Conservation (phyloP, 257 asterid genomes). For the Leonotis leonurus region DNA sequence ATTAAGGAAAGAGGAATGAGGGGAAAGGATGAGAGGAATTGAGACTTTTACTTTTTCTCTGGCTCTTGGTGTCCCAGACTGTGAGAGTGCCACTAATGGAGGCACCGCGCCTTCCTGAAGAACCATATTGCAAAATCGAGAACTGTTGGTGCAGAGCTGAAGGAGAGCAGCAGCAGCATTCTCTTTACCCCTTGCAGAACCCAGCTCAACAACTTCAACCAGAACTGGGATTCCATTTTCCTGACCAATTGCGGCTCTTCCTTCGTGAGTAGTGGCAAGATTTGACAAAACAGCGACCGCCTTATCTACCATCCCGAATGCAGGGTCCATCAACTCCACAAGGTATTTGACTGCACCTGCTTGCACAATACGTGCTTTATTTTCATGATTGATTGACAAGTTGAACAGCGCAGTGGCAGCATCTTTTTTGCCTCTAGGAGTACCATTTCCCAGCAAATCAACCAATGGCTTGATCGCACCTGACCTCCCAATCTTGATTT, state of each 20-base stretch:
- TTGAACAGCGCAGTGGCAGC: constrained; percentile 73
- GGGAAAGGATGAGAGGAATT: not conserved
- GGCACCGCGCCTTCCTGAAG: constrained; percentile 88
- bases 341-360: constrained; percentile 87
- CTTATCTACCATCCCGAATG: constrained; percentile 86
- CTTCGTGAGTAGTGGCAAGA: constrained; percentile 74
- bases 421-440: constrained; percentile 79
- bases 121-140: constrained; percentile 59
- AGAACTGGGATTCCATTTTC: constrained; percentile 64
- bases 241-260: constrained; percentile 60
- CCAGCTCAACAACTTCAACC: constrained; percentile 88
- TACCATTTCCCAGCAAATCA: constrained; percentile 72
- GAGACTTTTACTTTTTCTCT: constrained; percentile 54
- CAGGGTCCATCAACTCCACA: constrained; percentile 85
- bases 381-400: constrained; percentile 61
- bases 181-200: constrained; percentile 81
- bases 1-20: not conserved
- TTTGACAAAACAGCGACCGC: constrained; percentile 82
- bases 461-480: constrained; percentile 79
- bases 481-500: constrained; percentile 68
- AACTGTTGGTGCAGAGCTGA: constrained; percentile 71
- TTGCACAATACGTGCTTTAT: constrained; percentile 62
- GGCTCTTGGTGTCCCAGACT: constrained; percentile 81
- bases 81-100: constrained; percentile 70
- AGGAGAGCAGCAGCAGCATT: constrained; percentile 91